A percentile compares a stretch with the other conserved stretches of the same genome.
phyloP scores from a whole-genome alignment of 441 rosid species.

The Gossypium laxum region DNA sequence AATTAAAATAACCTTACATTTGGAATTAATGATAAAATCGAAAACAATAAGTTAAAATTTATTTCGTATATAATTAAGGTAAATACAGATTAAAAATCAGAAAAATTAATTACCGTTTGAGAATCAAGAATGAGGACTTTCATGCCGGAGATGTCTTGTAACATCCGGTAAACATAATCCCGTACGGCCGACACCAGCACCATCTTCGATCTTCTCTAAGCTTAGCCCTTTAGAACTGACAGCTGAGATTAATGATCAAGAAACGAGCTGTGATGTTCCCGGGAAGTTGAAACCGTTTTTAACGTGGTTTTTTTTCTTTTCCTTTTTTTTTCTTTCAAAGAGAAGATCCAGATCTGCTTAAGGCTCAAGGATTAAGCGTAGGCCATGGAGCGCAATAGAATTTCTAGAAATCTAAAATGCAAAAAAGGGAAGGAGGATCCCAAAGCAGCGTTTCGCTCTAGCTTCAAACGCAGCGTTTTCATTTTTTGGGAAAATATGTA shows the following conservation, averaged over 20 bases:
- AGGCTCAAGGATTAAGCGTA: neutral
- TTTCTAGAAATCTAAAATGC: neutral
- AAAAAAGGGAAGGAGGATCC: neutral
- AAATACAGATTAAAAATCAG: neutral
- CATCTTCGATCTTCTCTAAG: conserved; percentile 29
- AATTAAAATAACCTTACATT: neutral
- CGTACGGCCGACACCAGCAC: conserved; percentile 70
- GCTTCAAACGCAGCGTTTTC: neutral
- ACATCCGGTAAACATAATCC: conserved; percentile 81
- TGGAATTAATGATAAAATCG: neutral
- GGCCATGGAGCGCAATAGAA: neutral
- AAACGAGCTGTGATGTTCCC: neutral
- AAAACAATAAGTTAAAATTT: neutral
- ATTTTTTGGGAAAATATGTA: neutral
- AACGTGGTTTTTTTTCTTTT: neutral
- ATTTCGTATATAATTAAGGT: neutral
- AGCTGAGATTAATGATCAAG: conserved; percentile 10
- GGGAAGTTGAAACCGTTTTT: neutral
- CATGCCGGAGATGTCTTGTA: conserved; percentile 96
- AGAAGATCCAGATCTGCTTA: conserved; percentile 14
- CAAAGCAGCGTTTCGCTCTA: neutral
- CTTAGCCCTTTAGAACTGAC: conserved; percentile 21
- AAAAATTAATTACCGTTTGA: conserved; percentile 50
- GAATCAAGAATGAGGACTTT: conserved; percentile 93
- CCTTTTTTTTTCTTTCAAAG: neutral